These are phyloP conservation scores for Podospora sp. DNA, from an alignment of 495 filamentous ascomycete genomes.

Conservation along the genomic window DNA sequence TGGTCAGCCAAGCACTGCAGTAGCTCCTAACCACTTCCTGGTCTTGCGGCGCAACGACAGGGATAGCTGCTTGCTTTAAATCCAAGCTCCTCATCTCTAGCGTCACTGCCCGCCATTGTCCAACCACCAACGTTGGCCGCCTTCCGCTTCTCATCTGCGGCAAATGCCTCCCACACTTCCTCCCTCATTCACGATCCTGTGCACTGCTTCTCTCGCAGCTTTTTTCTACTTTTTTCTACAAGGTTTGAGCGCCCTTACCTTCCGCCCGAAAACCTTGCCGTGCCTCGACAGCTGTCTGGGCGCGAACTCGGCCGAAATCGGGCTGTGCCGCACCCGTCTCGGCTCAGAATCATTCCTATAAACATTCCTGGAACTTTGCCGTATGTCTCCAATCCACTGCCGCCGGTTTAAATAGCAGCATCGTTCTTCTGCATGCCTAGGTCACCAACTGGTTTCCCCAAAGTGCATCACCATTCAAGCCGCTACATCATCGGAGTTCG, in stretches of 20 bases:
- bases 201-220: neutral
- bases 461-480: neutral
- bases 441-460: neutral
- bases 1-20: conserved; percentile 17
- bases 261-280: neutral
- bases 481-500: neutral
- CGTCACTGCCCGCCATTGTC: conserved; percentile 26
- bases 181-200: neutral
- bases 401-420: conserved; percentile 9
- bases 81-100: conserved; percentile 16
- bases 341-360: conserved; percentile 12
- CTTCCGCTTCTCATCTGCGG: conserved; percentile 4
- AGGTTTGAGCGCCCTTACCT: neutral
- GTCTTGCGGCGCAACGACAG: conserved; percentile 4
- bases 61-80: conserved; percentile 7
- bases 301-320: neutral
- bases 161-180: conserved; percentile 4
- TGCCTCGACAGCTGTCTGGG: neutral
- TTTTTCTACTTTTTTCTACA: neutral
- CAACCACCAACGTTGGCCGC: conserved; percentile 19
- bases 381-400: neutral
- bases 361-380: conserved; percentile 16
- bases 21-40: conserved; percentile 25
- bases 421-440: neutral
- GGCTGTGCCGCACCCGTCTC: conserved; percentile 7